phyloP scores from a whole-genome alignment of 306 rosid genomes.

The Vicia sativa region DNA sequence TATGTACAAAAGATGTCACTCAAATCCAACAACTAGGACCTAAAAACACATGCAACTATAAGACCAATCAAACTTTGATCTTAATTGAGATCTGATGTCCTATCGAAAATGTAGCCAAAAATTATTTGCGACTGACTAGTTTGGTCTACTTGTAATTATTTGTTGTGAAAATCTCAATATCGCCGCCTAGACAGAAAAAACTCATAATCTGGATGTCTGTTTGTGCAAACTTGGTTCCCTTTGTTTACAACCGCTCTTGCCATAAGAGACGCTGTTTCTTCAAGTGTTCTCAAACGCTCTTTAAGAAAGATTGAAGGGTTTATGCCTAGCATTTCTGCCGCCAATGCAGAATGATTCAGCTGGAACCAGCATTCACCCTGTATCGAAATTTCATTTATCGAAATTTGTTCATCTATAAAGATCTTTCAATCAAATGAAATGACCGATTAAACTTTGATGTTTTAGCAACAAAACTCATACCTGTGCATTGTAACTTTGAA shows the following conservation, averaged over 20 bases:
- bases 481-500: conserved; percentile 84
- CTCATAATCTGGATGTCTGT: conserved; percentile 75
- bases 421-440: neutral
- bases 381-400: neutral
- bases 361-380: conserved; percentile 90
- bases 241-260: conserved; percentile 73
- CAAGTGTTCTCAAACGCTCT: conserved; percentile 69
- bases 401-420: conserved; percentile 3
- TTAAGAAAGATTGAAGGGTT: conserved; percentile 48
- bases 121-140: conserved; percentile 37
- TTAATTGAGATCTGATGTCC: conserved; percentile 40
- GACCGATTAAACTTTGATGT: neutral
- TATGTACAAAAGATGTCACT: conserved; percentile 44
- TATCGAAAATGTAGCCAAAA: conserved; percentile 41
- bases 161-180: conserved; percentile 39
- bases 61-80: neutral
- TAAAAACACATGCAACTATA: conserved; percentile 18
- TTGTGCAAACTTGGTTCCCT: conserved; percentile 51
- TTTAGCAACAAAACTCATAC: conserved; percentile 44
- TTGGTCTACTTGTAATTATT: conserved; percentile 32
- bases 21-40: conserved; percentile 43
- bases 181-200: conserved; percentile 73
- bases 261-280: conserved; percentile 75
- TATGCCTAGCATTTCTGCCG: conserved; percentile 38
- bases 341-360: conserved; percentile 41